A percentile compares a stretch with the other conserved stretches of the same genome.
Conservation (phyloP, 2,329 filamentous ascomycete species). For the Alternaria infectoria region DNA sequence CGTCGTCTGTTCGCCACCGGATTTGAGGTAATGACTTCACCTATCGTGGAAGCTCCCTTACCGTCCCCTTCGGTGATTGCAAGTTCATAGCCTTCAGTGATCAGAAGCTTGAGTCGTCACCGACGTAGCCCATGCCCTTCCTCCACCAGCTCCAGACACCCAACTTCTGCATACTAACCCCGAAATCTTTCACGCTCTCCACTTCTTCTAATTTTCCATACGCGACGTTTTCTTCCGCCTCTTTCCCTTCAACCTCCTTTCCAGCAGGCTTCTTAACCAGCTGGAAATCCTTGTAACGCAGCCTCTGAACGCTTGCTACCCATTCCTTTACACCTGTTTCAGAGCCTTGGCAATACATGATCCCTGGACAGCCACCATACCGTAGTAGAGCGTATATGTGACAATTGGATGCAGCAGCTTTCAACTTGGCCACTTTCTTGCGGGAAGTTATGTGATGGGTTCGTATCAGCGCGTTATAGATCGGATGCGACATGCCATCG, state of each 20-base stretch:
- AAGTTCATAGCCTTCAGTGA: not conserved
- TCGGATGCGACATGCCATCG: conserved; percentile 27
- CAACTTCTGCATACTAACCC: conserved; percentile 63
- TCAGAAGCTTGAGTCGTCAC: conserved; percentile 19
- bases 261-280: conserved; percentile 62
- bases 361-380: conserved; percentile 71
- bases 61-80: not conserved
- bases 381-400: conserved; percentile 70
- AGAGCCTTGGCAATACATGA: conserved; percentile 79
- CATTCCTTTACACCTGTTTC: conserved; percentile 64
- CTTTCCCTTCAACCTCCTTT: conserved; percentile 20
- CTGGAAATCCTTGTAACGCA: conserved; percentile 77
- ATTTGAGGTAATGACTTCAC: not conserved
- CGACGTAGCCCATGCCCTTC: conserved; percentile 66
- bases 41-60: not conserved
- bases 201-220: conserved; percentile 60
- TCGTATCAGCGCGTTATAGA: conserved; percentile 69
- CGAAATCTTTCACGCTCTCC: conserved; percentile 69
- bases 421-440: conserved; percentile 71
- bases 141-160: conserved; percentile 71
- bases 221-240: conserved; percentile 1
- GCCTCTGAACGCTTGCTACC: conserved; percentile 67
- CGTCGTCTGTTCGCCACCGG: not conserved
- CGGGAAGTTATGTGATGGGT: conserved; percentile 84
- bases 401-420: conserved; percentile 66